These are phyloP conservation scores for Sicyos edulis DNA, from an alignment of 306 rosid species.

Conservation along the genomic window DNA sequence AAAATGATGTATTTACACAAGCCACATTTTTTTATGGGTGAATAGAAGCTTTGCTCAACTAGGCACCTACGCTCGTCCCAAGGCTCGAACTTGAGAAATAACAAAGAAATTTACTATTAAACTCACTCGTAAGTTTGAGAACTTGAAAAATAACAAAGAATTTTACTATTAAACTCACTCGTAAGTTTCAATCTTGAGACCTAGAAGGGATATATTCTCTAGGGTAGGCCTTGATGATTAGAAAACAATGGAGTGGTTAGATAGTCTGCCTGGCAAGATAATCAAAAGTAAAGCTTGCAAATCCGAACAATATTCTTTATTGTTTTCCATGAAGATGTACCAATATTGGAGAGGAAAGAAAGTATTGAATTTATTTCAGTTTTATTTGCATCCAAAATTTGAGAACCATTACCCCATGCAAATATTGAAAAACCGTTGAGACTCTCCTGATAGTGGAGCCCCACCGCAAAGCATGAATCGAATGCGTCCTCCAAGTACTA, in stretches of 20 bases:
- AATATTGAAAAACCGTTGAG: constrained; percentile 77
- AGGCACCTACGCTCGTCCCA: too few relatives aligned
- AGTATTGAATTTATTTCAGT: neutral
- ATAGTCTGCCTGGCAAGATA: neutral
- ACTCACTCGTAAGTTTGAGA: too few relatives aligned
- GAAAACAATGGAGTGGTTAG: constrained; percentile 5
- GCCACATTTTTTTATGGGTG: neutral
- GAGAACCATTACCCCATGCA: constrained; percentile 71
- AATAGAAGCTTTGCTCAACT: too few relatives aligned
- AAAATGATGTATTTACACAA: constrained; percentile 1
- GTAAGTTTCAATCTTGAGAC: too few relatives aligned
- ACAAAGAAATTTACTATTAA: too few relatives aligned
- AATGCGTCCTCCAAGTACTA: constrained; percentile 61
- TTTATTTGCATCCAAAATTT: constrained; percentile 12
- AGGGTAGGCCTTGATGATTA: neutral
- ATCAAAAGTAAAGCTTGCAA: constrained; percentile 5
- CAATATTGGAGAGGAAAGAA: neutral
- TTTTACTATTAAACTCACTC: too few relatives aligned
- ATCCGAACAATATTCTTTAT: neutral
- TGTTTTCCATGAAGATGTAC: neutral
- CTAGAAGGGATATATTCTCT: too few relatives aligned
- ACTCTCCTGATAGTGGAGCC: constrained; percentile 80
- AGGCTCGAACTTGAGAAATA: too few relatives aligned
- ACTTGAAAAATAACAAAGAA: too few relatives aligned
- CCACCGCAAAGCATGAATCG: constrained; percentile 85